Base-by-base conservation (phyloP, 306 rosid genomes). In the Quercus bicolor region DNA sequence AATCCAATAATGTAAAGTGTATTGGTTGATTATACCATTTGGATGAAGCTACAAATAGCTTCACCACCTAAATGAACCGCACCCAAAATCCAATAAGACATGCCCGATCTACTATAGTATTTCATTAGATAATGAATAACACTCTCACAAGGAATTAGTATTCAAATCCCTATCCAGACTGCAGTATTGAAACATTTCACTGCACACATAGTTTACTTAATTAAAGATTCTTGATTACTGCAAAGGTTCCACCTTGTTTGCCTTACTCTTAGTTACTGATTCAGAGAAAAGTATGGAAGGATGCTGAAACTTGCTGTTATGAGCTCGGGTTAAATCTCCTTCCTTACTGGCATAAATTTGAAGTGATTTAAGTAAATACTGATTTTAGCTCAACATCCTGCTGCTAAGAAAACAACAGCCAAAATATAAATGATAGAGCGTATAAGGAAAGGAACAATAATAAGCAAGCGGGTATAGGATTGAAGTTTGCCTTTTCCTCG, bases 71-170 rank as follows among this genome's bases (percentile, higher is more conserved):
- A 66, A 66, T 13, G 37, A 66, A 34, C 26, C 4, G 26, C n/a
- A 5, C 16, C 73, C 34, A 51, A 65, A 12, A 55, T 21, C 48
- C 37, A 23, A 12, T 14, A 34, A 37, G 31, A 45, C 60, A 54
- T 10, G n/a, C 26, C 43, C 11, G 18, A 66, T 15, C 33, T 6
- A 75, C 23, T 6, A 33, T 75, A 33, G 54, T 11, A 64, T 66
- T 8, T 66, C 51, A 34, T 66, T 66, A 33, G 3, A 65, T 54
- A 20, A 62, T 65, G 59, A 69, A 70, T 55, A 78, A 37, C 16
- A 20, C 78, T 56, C 11, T 71, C 45, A 68, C 43, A 77, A 23
- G 65, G 64, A 69, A 77, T 55, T 48, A n/a, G 57, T 54, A 53
- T 55, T 72, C 34, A 31, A 37, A 68, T 70, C 45, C 29, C 53